These are phyloP conservation scores for Penicillium expansum DNA, from an alignment of 2,329 filamentous ascomycete genomes.

Conservation along the genomic window DNA sequence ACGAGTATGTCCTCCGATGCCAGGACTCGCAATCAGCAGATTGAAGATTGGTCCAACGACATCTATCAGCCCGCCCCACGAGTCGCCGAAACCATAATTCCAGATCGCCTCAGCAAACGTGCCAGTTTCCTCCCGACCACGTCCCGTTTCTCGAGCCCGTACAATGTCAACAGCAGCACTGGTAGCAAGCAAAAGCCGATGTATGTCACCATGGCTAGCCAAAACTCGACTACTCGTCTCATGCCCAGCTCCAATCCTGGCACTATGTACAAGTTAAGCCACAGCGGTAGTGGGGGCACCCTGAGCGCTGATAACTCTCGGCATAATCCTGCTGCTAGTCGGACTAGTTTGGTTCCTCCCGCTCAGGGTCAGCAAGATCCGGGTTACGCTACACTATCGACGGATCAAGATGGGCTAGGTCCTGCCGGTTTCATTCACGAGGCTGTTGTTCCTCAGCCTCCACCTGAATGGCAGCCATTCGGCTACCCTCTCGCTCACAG, in stretches of 20 bases:
- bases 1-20: slow-evolving; percentile 78
- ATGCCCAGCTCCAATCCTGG: slow-evolving; percentile 55
- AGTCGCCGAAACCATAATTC: slow-evolving; percentile 69
- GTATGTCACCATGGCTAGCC: slow-evolving; percentile 94
- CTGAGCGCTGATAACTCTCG: slow-evolving; percentile 48
- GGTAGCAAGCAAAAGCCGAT: slow-evolving; percentile 49
- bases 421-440: slow-evolving; percentile 96
- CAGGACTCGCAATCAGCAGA: slow-evolving; percentile 84
- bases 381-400: slow-evolving; percentile 54
- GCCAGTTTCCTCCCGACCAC: slow-evolving; percentile 88
- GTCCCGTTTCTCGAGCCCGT: slow-evolving; percentile 89
- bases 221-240: slow-evolving; percentile 71
- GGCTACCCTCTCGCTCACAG: slow-evolving; percentile 91
- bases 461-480: slow-evolving; percentile 95
- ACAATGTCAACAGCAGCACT: slow-evolving; percentile 58
- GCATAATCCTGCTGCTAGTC: slow-evolving; percentile 42
- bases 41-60: slow-evolving; percentile 96
- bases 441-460: slow-evolving; percentile 90
- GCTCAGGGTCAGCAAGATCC: slow-evolving; percentile 42
- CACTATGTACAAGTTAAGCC: slow-evolving; percentile 64
- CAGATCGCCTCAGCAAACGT: slow-evolving; percentile 74
- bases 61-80: slow-evolving; percentile 90
- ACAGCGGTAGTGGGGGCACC: slow-evolving; percentile 57
- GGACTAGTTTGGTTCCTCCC: slow-evolving; percentile 61
- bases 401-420: slow-evolving; percentile 68